Conservation (phyloP, 2,329 filamentous ascomycete genomes). For the Alternaria brassicicola region DNA sequence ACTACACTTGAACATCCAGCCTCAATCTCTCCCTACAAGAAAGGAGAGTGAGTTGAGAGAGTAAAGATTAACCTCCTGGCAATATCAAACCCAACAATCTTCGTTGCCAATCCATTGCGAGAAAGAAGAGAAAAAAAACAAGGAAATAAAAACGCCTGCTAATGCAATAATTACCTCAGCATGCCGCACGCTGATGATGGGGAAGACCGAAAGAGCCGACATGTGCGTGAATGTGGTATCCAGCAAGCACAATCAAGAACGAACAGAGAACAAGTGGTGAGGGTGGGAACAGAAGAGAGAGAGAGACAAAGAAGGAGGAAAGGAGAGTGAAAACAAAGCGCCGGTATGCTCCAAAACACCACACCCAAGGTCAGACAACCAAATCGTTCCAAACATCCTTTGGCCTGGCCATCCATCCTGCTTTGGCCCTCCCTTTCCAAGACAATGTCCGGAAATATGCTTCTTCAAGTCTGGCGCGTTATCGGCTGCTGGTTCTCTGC, state of each 20-base stretch:
- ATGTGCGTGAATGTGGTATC: constrained; percentile 7
- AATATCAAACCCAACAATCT: not conserved
- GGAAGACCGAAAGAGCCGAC: not conserved
- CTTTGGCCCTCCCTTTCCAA: not conserved
- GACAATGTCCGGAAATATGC: not conserved
- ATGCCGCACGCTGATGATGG: constrained; percentile 7
- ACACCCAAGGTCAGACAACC: not conserved
- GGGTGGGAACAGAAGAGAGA: not conserved
- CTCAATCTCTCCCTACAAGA: not conserved
- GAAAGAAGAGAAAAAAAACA: not conserved
- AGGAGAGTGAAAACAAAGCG: constrained; percentile 2
- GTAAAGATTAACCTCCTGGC: constrained; percentile 3
- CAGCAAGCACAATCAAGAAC: constrained; percentile 5
- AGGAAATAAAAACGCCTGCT: constrained; percentile 3
- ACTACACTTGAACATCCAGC: not conserved
- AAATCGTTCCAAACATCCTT: not conserved
- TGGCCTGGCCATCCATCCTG: not conserved
- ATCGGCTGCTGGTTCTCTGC: constrained; percentile 57
- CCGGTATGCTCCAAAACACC: constrained; percentile 4
- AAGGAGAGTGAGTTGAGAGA: not conserved
- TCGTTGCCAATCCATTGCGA: not conserved
- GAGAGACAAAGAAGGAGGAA: not conserved
- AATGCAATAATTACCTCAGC: constrained; percentile 13
- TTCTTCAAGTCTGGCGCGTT: not conserved
- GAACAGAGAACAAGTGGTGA: not conserved